Conservation (phyloP, 805 yeast species). For the Ascoidea rubescens region DNA sequence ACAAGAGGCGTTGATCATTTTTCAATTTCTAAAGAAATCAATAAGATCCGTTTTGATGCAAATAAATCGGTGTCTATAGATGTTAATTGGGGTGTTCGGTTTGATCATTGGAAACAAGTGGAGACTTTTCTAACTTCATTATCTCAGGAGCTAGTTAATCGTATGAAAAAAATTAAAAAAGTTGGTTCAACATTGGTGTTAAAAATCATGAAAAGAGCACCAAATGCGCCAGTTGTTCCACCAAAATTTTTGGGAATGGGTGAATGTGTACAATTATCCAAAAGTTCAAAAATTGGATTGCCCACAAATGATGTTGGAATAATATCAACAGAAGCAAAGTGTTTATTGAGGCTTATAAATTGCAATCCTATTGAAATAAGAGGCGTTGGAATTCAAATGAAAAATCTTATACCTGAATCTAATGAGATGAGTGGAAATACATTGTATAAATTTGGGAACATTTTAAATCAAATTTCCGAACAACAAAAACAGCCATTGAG, state of each 20-base stretch:
- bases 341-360: constrained; percentile 38
- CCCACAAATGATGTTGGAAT: constrained; percentile 47
- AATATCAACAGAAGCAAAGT: constrained; percentile 44
- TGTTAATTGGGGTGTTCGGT: constrained; percentile 82
- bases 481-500: too few relatives aligned
- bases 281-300: constrained; percentile 43
- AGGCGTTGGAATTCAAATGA: constrained; percentile 65
- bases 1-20: constrained; percentile 58
- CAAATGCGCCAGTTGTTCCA: constrained; percentile 59
- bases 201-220: constrained; percentile 50
- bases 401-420: constrained; percentile 33
- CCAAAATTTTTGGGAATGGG: constrained; percentile 83
- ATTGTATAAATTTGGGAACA: too few relatives aligned
- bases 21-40: constrained; percentile 36
- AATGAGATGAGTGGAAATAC: not conserved
- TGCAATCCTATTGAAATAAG: constrained; percentile 58
- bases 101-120: constrained; percentile 43
- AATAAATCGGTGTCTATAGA: constrained; percentile 79
- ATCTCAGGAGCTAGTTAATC: constrained; percentile 39
- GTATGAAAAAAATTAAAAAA: constrained; percentile 34
- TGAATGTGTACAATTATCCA: constrained; percentile 47
- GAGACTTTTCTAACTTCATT: constrained; percentile 48
- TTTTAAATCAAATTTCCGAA: too few relatives aligned
- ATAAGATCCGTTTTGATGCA: constrained; percentile 25
- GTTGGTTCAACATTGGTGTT: constrained; percentile 47